These are phyloP conservation scores for Trypanosoma lewisi DNA, from an alignment of 208 protist genomes.

Conservation along the genomic window DNA sequence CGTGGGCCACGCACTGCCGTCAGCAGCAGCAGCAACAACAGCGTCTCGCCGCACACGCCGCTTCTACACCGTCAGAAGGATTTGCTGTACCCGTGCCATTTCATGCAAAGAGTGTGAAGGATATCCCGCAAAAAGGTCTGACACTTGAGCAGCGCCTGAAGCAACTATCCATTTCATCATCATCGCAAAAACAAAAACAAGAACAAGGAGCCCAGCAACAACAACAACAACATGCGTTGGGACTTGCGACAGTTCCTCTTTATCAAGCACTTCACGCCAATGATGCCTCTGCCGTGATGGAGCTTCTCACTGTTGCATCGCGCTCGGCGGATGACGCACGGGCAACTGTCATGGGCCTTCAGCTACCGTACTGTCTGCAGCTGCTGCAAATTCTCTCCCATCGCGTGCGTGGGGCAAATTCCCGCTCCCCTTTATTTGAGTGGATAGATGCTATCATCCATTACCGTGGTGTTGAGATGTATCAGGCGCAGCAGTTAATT, in stretches of 20 bases:
- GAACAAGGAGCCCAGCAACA: conserved; percentile 13
- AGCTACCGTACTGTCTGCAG: conserved; percentile 76
- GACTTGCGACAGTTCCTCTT: conserved; percentile 76
- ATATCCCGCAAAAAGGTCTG: conserved; percentile 60
- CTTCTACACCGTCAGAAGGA: conserved; percentile 44
- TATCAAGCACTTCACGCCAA: conserved; percentile 85
- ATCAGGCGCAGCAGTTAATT: conserved; percentile 45
- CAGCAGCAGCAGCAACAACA: conserved; percentile 32
- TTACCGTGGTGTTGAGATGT: conserved; percentile 79
- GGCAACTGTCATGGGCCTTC: conserved; percentile 60
- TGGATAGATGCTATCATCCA: conserved; percentile 80
- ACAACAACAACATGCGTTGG: conserved; percentile 47
- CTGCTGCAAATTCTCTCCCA: conserved; percentile 68
- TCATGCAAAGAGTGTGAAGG: conserved; percentile 68
- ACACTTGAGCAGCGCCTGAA: conserved; percentile 78
- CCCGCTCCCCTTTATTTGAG: conserved; percentile 63
- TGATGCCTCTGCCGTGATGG: conserved; percentile 74
- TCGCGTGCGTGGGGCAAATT: conserved; percentile 38
- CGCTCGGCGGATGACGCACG: conserved; percentile 51
- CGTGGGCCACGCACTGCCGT: conserved; percentile 24
- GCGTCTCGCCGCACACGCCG: conserved; percentile 50
- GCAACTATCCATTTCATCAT: conserved; percentile 27
- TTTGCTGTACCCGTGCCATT: conserved; percentile 43
- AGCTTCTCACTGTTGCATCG: conserved; percentile 70
- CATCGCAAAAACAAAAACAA: neutral